Conservation (phyloP, 1,284 basidiomycete genomes). For the Phenoliferia sp. region DNA sequence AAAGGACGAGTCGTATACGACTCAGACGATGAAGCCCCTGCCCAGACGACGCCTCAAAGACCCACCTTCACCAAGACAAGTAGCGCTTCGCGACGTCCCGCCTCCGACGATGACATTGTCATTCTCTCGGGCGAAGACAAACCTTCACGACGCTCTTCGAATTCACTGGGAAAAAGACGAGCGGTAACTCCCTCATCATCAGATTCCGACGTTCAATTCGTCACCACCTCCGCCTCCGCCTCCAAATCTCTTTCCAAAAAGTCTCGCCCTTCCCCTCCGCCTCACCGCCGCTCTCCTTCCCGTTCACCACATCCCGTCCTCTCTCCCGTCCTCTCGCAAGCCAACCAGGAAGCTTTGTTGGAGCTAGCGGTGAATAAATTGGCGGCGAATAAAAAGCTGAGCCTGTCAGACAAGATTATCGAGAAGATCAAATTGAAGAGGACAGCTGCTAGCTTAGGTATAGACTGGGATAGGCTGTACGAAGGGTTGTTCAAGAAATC, state of each 20-base stretch:
- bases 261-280: neutral
- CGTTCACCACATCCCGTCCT: neutral
- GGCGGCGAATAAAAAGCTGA: neutral
- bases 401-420: neutral
- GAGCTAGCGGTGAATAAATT: neutral
- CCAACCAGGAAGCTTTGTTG: neutral
- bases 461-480: neutral
- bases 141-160: neutral
- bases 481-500: neutral
- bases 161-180: neutral
- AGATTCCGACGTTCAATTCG: neutral
- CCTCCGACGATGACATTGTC: neutral
- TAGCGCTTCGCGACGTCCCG: neutral
- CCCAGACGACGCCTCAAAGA: neutral
- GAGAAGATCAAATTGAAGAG: neutral
- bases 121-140: neutral
- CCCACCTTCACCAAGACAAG: neutral
- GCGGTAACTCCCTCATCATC: neutral
- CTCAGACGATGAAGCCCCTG: neutral
- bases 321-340: neutral
- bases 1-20: neutral
- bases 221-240: neutral
- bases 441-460: neutral
- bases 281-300: neutral
- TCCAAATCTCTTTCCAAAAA: neutral